phyloP scores from a whole-genome alignment of 371 early-diverging fungal genomes.

The Mucor velutinosus region DNA sequence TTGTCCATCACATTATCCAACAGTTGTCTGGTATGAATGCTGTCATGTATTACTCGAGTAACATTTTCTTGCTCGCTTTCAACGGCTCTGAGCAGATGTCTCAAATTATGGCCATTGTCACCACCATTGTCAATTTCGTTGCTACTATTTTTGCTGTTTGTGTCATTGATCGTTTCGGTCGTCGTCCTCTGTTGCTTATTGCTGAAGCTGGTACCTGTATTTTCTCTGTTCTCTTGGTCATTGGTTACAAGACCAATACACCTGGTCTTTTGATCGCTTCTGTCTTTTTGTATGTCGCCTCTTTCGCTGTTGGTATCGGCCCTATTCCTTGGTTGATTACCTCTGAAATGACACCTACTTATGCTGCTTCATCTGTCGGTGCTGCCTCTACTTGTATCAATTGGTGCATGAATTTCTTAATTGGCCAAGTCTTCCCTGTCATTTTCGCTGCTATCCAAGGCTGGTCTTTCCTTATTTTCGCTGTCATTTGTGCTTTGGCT shows the following conservation, averaged over 20 bases:
- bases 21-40: conserved; percentile 89
- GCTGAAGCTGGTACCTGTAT: conserved; percentile 31
- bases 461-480: too few relatives aligned
- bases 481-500: conserved; percentile 13
- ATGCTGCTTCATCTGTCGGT: conserved; percentile 55
- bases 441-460: too few relatives aligned
- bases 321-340: too few relatives aligned
- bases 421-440: conserved; percentile 60
- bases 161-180: conserved; percentile 37
- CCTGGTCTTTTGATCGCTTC: conserved; percentile 52
- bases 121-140: conserved; percentile 67
- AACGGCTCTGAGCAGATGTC: conserved; percentile 37
- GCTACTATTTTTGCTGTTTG: conserved; percentile 51
- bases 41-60: conserved; percentile 77
- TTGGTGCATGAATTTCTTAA: conserved; percentile 55
- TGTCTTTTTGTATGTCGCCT: too few relatives aligned
- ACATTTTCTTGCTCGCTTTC: conserved; percentile 53
- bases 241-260: conserved; percentile 48
- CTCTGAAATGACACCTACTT: conserved; percentile 20
- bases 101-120: conserved; percentile 59
- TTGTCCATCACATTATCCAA: conserved; percentile 59
- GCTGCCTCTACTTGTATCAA: conserved; percentile 60
- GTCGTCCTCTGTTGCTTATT: conserved; percentile 57
- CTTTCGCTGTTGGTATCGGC: too few relatives aligned
- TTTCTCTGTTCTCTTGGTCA: conserved; percentile 58